Evolutionary conservation across 768 basidiomycete genomes (phyloP).

Genomic region (Tylopilus plumbeoviolaceoides): DNA sequence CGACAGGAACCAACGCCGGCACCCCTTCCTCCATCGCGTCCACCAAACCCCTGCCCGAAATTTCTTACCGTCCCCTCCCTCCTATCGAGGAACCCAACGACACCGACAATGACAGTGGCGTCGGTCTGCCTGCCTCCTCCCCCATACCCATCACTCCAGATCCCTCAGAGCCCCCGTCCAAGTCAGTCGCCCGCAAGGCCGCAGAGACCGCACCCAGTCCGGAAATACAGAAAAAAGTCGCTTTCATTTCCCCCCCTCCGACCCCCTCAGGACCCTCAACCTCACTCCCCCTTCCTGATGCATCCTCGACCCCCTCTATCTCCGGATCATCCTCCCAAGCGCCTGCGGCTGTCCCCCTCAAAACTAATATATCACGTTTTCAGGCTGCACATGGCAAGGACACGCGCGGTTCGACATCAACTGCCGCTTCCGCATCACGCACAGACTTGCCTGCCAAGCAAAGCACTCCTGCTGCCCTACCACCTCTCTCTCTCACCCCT

Average conservation of each 20-base stretch:
- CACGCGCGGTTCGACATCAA: constrained; percentile 58
- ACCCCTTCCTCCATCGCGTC: constrained; percentile 47
- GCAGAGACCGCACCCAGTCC: constrained; percentile 29
- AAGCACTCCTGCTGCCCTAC: constrained; percentile 42
- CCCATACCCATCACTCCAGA: constrained; percentile 24
- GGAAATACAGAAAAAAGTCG: constrained; percentile 80
- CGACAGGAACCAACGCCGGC: constrained; percentile 31
- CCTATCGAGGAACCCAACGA: constrained; percentile 42
- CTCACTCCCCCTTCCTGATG: constrained; percentile 51
- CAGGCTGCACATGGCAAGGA: constrained; percentile 71
- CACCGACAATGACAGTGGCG: constrained; percentile 32
- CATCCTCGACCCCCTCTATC: constrained; percentile 34
- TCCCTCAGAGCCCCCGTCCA: constrained; percentile 21
- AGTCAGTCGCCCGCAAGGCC: constrained; percentile 35
- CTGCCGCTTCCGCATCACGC: constrained; percentile 57
- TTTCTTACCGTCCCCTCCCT: constrained; percentile 47
- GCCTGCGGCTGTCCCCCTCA: constrained; percentile 36
- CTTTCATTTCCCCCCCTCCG: constrained; percentile 79
- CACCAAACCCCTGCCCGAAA: constrained; percentile 72
- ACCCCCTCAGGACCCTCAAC: constrained; percentile 50
- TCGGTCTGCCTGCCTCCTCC: constrained; percentile 35
- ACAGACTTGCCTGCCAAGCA: constrained; percentile 52
- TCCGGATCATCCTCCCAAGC: constrained; percentile 28
- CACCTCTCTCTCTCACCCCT: constrained; percentile 55
- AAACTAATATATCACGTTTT: constrained; percentile 74